Base-by-base conservation (phyloP, 768 basidiomycete species). In the Agrocybe pediades region DNA sequence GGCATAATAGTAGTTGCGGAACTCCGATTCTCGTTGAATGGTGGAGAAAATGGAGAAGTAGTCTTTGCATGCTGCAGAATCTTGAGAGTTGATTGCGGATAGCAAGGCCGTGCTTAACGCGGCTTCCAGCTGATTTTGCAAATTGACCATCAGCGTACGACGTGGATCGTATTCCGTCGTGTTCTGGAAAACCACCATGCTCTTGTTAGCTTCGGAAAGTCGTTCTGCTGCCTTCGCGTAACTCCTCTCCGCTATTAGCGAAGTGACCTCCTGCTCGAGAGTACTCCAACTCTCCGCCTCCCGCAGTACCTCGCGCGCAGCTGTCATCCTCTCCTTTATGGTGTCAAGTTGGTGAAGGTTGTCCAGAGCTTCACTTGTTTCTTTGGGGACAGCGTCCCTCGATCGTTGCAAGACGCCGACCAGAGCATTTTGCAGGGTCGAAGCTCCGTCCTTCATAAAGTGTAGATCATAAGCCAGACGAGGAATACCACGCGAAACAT, bases 231-330 rank as follows among this genome's bases (percentile, higher is more conserved):
- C 96, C 65, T 95, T 94, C 46, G 82, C 82, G 65, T 92, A 96
- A 58, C 78, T 85, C 62, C 82, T 81, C 60, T 94, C 90, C 13
- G 79, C 72, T 39, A 98, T 79, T n/a, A 96, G 80, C 2, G 88
- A 78, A 0, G 90, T 91, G 43, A 97, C 89, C 71, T 99, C 97
- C 29, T 89, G 80, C 68, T 98, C 97, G 42, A 99, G 80, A 2
- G 92, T 92, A 53, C 88, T 91, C 97, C 97, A 99, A 59, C 88
- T 92, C 75, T 98, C 95, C 11, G 97, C 95, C 66, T 98, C 96
- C 21, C 88, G 84, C 29, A 98, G 72, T 16, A 98, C 94, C 57
- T 93, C 93, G 27, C 95, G 78, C 1, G 93, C 82, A 0, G 86
- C 85, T 66, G 95, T 93, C 92, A 99, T 95, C 19, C 88, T 79